Percentiles rank a stretch among this genome's conserved stretches.
Evolutionary conservation across 345 rosid species (phyloP).

Genomic region (Gossypium bickii): DNA sequence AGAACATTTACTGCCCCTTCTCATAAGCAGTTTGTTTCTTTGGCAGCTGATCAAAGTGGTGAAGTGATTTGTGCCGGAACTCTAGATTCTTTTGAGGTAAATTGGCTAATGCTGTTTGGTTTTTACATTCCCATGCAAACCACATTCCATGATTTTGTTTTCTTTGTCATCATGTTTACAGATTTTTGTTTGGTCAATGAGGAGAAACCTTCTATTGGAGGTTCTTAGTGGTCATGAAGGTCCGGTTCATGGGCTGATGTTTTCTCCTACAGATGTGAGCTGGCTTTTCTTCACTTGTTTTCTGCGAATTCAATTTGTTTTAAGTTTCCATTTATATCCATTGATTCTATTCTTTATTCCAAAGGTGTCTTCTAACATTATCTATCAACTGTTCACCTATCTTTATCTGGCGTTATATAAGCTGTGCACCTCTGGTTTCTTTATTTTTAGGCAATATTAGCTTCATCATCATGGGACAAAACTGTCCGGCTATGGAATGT

Average conservation of each 20-base stretch:
- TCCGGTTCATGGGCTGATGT: conserved; percentile 90
- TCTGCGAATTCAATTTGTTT: neutral
- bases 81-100: conserved; percentile 90
- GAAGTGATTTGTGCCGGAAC: conserved; percentile 99
- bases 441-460: conserved; percentile 51
- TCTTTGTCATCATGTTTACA: conserved; percentile 21
- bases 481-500: conserved; percentile 93
- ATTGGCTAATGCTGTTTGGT: neutral
- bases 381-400: neutral
- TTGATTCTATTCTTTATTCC: neutral
- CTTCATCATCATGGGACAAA: conserved; percentile 98
- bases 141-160: conserved; percentile 14
- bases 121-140: neutral
- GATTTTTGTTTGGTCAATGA: conserved; percentile 99
- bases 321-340: neutral
- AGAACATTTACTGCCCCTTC: conserved; percentile 92
- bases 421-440: neutral
- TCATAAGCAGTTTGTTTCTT: conserved; percentile 90
- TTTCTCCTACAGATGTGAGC: conserved; percentile 85
- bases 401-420: neutral
- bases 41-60: conserved; percentile 90
- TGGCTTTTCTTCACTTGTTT: conserved; percentile 10
- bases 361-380: neutral
- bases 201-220: conserved; percentile 90
- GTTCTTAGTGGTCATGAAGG: conserved; percentile 95